A percentile compares a stretch with the other conserved stretches of the same genome.
Evolutionary conservation across 257 asterid species (phyloP).

Genomic region (Penstemon newberryi): DNA sequence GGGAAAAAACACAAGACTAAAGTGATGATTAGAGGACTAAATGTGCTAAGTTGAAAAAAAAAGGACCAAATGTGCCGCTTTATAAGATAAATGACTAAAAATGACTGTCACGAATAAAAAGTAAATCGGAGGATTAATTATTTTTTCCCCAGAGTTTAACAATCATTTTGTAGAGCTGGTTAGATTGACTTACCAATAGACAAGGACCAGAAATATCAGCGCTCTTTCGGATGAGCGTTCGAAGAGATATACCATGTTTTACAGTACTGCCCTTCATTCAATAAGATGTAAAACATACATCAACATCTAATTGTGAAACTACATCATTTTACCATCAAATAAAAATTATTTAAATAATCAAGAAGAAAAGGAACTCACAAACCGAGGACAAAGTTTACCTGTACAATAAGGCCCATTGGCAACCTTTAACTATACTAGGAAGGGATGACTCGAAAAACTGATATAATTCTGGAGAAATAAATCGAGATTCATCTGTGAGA

Average conservation of each 20-base stretch:
- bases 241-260: conserved; percentile 92
- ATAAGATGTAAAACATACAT: conserved; percentile 38
- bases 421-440: conserved; percentile 90
- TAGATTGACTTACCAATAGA: conserved; percentile 60
- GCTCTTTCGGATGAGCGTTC: conserved; percentile 75
- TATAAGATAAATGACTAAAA: no score
- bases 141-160: background rate
- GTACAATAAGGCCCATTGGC: conserved; percentile 82
- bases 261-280: conserved; percentile 94
- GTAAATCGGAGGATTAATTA: no score
- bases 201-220: conserved; percentile 72
- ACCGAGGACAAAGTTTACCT: conserved; percentile 48
- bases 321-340: conserved; percentile 12
- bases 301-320: conserved; percentile 27
- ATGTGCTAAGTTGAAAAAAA: background rate
- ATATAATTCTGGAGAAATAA: conserved; percentile 64
- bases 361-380: no score
- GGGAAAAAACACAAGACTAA: no score
- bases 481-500: conserved; percentile 64
- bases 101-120: no score
- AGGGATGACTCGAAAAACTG: conserved; percentile 81
- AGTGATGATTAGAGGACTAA: no score
- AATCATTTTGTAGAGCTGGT: background rate
- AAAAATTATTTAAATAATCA: background rate
- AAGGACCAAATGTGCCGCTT: no score